Percentiles rank a stretch among this genome's conserved stretches.
These are phyloP conservation scores for Tricholoma matsutake DNA, from an alignment of 768 basidiomycete genomes.

Conservation along the genomic window DNA sequence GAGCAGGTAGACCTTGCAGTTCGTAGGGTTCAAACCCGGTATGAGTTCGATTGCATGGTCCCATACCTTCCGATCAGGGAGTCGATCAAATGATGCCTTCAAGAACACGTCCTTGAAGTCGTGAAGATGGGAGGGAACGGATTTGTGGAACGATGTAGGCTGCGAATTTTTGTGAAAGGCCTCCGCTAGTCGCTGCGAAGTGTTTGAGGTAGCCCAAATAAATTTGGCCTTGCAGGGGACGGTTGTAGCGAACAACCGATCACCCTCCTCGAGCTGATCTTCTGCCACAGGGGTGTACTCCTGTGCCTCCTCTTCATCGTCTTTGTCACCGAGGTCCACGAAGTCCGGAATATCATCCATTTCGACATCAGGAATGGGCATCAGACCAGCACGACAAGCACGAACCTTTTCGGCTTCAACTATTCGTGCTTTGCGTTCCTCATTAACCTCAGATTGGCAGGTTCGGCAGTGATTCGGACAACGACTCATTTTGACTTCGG, in stretches of 20 bases:
- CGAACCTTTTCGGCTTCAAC: background rate
- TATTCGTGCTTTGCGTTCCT: background rate
- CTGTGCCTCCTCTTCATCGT: background rate
- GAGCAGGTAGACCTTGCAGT: slow-evolving; percentile 5
- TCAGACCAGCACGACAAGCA: background rate
- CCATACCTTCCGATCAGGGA: slow-evolving; percentile 19
- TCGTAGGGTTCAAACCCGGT: slow-evolving; percentile 3
- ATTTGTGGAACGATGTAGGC: background rate
- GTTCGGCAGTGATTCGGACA: background rate
- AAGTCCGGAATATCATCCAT: background rate
- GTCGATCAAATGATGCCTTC: background rate
- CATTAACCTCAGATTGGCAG: background rate
- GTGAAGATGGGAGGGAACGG: background rate
- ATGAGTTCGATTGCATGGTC: slow-evolving; percentile 17
- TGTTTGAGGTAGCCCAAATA: background rate
- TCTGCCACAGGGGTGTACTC: background rate
- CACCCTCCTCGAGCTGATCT: background rate
- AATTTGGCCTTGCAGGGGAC: background rate
- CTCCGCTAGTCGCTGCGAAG: background rate
- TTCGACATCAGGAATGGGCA: background rate
- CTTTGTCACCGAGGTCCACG: background rate
- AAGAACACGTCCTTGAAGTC: background rate
- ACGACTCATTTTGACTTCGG: slow-evolving; percentile 7
- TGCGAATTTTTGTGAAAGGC: background rate
- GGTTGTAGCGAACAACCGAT: background rate